Evolutionary conservation across 140 eudicot genomes (phyloP), one percentile per base, ranked within the genome.

Genomic region (Stevia rebaudiana): DNA sequence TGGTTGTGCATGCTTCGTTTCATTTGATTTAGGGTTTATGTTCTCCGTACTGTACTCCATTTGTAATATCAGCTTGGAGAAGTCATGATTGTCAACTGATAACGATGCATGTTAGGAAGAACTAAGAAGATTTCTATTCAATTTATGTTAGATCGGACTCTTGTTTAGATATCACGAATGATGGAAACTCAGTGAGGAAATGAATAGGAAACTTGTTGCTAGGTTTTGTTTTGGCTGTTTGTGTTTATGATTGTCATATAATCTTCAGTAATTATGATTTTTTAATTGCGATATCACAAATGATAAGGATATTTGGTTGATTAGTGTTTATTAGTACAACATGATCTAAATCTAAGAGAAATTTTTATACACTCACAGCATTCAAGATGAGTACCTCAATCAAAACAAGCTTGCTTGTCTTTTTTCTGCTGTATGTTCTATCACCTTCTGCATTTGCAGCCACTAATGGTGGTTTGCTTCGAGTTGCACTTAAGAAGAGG

Each of bases 401-500:
- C 50, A 60, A 56, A 77, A 58, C 78, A 25, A 62, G 78, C 64
- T 47, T 67, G 50, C 37, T 64, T 35, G 68, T 67, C 59, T 36
- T 74, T 6, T 74, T 60, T 64, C 67, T 81, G 40, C 60, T 72
- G 42, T 78, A 60, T 70, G 70, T 78, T 65, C 8, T 78, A 22
- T 70, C 79, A 53, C 79, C 74, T 37, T 30, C 73, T 11, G 79
- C 59, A 21, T 60, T 70, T 61, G 61, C 83, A 39, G 76, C 63
- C 33, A 40, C 74, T 13, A 74, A 74, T 70, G 76, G 46, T 41
- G 76, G 79, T 17, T 18, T 78, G 73, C 13, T 81, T 35, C 76
- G 83, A 56, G 72, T 81, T 68, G 83, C 83, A 48, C 81, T 76
- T 33, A 70, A 71, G 40, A 76, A 76, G 69, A 76, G 69, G 81